Base-by-base conservation (phyloP, 306 rosid species). In the Datisca glomerata region DNA sequence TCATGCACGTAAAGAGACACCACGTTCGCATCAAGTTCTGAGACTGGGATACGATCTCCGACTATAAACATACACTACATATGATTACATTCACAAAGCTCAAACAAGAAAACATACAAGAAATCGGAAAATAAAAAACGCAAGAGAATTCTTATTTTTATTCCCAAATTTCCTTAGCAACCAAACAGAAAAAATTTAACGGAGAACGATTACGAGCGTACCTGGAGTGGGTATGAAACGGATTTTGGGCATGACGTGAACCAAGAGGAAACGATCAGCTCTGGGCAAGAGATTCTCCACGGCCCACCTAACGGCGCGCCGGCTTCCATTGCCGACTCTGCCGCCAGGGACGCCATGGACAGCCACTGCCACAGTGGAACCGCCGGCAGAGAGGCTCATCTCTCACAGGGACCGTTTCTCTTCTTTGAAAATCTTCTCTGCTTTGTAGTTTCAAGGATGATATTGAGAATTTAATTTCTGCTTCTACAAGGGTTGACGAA, bases 241-340 rank as follows among this genome's bases (percentile, higher is more conserved):
- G 74, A 82, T 76, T 63, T 19, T 66, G 48, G 93, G 85, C 69
- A 87, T 71, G 24, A 87, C 94, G 64, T 83, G 94, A 52, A 87
- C 79, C 52, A 87, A 72, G 32, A 83, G 60, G 71, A 83, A 72
- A 21, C 89, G 75, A 69, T 69, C 85, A 41, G 89, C 78, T 53
- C 46, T 61, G 57, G 78, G 73, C 46, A 69, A 54, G 15, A 79
- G 80, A 69, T 87, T 79, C 53, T 74, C 64, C 47, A 67, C 64
- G 24, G 96, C 82, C 96, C 96, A 82, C 35, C 33, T 65, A 12
- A 87, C 75, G 9, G 97, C 94, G 48, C 94, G 71, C 19, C 66
- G 64, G 79, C 97, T 87, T 19, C 73, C 85, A 42, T 31, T 67
- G 35, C 77, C 72, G 16, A 59, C 53, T 7, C 33, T 33, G 14